Evolutionary conservation across 2,329 filamentous ascomycete genomes (phyloP), one percentile per base, ranked within the genome.

Genomic region (Diaporthe australafricana): DNA sequence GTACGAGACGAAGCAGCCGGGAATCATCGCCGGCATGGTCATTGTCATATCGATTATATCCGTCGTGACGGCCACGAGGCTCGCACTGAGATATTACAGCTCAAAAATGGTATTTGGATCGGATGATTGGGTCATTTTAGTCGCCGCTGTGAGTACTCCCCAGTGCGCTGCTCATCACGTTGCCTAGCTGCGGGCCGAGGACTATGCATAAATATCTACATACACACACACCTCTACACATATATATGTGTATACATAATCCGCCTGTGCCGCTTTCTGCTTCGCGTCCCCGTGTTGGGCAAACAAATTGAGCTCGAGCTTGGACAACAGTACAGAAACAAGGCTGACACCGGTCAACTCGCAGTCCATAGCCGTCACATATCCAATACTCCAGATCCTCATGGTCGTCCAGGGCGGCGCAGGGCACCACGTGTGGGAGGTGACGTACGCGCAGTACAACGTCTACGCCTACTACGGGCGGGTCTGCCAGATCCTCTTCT

Each of bases 101-200:
- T 52, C 71, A 35, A 62, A 77, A 14, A 72, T 81, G 63, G 69
- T 75, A 32, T 78, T 80, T n/a, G 81, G 80, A 3, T 70, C 74
- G 30, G 81, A 82, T 71, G 81, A 83, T 60, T 77, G 75, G 70
- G 74, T 78, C 2, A 79, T 81, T 38, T 75, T 80, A 25, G 76
- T 77, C n/a, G 81, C 79, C 20, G 78, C 77, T 40, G 77, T 80
- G 74, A 67, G 79, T 76, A 1, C n/a, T 32, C 40, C 57, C 20
- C n/a, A 40, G 16, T n/a, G 30, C 30, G 14, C 42, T 48, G 14
- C 45, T 8, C 42, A 9, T 9, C 6, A 20, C 17, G 27, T 63
- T 40, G 14, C 38, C 27, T 48, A 7, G 57, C 16, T 35, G n/a
- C 22, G 27, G 40, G 20, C 27, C 12, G 7, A 32, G 22, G n/a